Evolutionary conservation across 768 basidiomycete species (phyloP).

Genomic region (Termitomyces heimii): DNA sequence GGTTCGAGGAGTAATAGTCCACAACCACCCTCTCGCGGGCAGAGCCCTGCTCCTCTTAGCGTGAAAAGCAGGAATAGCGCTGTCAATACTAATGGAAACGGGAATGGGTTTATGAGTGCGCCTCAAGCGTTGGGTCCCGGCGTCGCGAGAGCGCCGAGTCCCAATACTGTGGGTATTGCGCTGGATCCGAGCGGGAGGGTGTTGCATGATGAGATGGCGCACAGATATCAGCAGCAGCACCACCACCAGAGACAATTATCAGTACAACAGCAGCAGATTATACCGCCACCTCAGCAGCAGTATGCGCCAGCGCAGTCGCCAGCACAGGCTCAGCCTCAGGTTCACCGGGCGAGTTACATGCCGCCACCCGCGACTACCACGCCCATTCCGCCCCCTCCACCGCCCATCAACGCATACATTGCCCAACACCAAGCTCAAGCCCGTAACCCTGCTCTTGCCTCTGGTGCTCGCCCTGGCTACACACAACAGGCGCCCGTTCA

Average conservation of each 20-base stretch:
- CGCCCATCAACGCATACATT: constrained; percentile 22
- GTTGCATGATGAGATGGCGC: constrained; percentile 74
- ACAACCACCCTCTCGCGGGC: constrained; percentile 48
- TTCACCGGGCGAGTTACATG: constrained; percentile 28
- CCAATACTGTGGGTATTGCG: constrained; percentile 77
- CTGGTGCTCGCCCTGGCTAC: constrained; percentile 24
- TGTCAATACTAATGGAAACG: background rate
- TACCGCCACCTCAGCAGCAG: constrained; percentile 19
- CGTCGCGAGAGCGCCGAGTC: constrained; percentile 56
- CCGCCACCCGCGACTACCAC: constrained; percentile 6
- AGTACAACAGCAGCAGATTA: constrained; percentile 16
- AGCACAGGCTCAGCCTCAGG: constrained; percentile 17
- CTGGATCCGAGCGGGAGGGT: constrained; percentile 80
- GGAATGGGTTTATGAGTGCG: constrained; percentile 32
- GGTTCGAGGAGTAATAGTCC: constrained; percentile 56
- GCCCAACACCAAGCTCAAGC: constrained; percentile 34
- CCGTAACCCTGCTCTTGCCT: background rate
- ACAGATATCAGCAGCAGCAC: constrained; percentile 39
- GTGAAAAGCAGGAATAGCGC: constrained; percentile 11
- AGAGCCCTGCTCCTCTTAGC: constrained; percentile 43
- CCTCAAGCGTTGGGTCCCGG: constrained; percentile 25
- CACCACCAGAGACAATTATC: background rate
- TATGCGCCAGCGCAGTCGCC: constrained; percentile 17
- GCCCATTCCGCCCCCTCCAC: constrained; percentile 24
- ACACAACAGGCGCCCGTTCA: constrained; percentile 18